Conservation (phyloP, 139 green algal species). For the Closterium sp. region DNA sequence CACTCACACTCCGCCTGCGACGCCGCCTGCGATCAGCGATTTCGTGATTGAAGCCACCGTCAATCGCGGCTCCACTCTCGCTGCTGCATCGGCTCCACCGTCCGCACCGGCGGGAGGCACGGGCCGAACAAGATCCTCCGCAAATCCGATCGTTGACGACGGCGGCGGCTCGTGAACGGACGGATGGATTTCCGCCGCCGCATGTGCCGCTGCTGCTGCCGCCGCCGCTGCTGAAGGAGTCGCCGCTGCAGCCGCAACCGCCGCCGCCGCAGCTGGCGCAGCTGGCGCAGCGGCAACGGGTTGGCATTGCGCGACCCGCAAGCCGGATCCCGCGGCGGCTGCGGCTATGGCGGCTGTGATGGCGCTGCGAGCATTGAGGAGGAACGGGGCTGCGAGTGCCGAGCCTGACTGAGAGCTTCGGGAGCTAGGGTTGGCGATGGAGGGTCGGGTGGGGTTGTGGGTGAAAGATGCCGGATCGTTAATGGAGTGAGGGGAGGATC, state of each 20-base stretch:
- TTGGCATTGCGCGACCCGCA: not conserved
- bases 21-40: constrained; percentile 12
- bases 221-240: not conserved
- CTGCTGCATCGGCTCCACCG: not conserved
- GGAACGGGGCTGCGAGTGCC: not conserved
- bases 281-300: not conserved
- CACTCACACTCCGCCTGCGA: constrained; percentile 33
- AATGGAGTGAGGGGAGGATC: not conserved
- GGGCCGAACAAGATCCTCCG: not conserved
- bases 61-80: not conserved
- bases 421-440: not conserved
- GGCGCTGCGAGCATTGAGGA: not conserved
- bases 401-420: not conserved
- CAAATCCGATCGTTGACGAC: not conserved
- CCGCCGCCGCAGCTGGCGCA: too few species aligned
- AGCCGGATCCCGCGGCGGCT: not conserved
- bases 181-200: not conserved
- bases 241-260: not conserved
- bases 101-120: not conserved
- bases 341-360: not conserved
- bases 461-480: not conserved
- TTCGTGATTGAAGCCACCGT: not conserved
- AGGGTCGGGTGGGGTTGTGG: not conserved
- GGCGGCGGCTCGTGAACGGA: not conserved
- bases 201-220: not conserved